Evolutionary conservation across 352 stramenopile species (phyloP), one percentile per base, ranked within the genome.

Genomic region (Globisporangium uncinulatum): DNA sequence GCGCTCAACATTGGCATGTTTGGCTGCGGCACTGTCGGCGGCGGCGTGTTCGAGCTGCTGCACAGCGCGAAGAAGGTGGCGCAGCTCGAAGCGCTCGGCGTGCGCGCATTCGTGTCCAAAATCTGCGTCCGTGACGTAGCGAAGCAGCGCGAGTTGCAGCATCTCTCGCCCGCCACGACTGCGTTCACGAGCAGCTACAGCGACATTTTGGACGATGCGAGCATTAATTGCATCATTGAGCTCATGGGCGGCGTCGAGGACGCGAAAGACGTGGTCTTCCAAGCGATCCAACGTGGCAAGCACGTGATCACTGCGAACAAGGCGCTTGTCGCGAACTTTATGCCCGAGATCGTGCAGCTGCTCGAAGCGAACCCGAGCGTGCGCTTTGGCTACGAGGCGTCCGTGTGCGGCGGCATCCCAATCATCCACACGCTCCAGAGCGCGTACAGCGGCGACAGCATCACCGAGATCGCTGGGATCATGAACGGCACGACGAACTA

Each of bases 401-500:
- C 93, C 14, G 96, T 99, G 36, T 97, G 92, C 59, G 95, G 95
- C n/a, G 95, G 92, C 49, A 98, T 99, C 65, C 95, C 95, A 41
- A 98, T 99, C 70, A 98, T 99, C 74, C 80, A 98, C 70, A 96
- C 90, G 36, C 71, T 99, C 36, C 92, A 98, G 75, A 88, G 79
- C 61, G 88, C 90, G 43, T 98, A 97, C 72, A 72, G 80, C 34
- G 92, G 89, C 48, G 94, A 99, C 74, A 74, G 79, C 37, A 97
- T 99, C 71, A 88, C 85, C 13, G 84, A 95, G 61, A 85, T 98
- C 58, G 89, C 87, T 39, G 96, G 96, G 21, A 98, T 99, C 69
- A 96, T 97, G 80, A 99, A 99, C 72, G 96, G 96, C 47, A 98
- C 95, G 8, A 99, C 95, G 51, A 99, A 99, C 76, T 99, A 97